Evolutionary conservation across 805 yeast genomes (phyloP).

Genomic region (Cyberlindnera amylophila): DNA sequence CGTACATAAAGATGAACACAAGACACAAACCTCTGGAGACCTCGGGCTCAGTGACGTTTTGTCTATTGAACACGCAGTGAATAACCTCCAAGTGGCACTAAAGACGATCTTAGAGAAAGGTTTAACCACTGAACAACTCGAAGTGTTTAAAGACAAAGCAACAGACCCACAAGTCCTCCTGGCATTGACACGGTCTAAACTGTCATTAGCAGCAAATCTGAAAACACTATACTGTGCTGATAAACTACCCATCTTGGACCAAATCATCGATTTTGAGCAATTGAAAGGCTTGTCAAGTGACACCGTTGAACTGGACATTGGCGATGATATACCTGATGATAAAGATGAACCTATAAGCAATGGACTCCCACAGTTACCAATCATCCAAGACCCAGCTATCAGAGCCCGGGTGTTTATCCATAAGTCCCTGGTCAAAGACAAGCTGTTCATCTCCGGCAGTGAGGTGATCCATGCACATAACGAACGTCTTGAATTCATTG

Average conservation of each 20-base stretch:
- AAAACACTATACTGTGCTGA: constrained; percentile 50
- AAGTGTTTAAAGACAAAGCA: constrained; percentile 25
- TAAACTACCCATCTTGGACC: constrained; percentile 50
- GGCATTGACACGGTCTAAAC: constrained; percentile 48
- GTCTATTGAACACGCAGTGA: constrained; percentile 48
- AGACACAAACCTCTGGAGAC: too few species aligned
- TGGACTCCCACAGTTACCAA: constrained; percentile 67
- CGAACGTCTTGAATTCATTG: constrained; percentile 86
- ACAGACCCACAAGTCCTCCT: constrained; percentile 39
- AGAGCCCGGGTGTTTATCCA: constrained; percentile 76
- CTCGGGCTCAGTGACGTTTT: constrained; percentile 27
- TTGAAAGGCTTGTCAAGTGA: not conserved
- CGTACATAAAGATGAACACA: too few species aligned
- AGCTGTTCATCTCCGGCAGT: constrained; percentile 48
- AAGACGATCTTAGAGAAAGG: constrained; percentile 50
- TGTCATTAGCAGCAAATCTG: constrained; percentile 57
- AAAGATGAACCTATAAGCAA: constrained; percentile 17
- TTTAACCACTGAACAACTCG: constrained; percentile 46
- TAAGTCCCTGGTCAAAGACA: constrained; percentile 63
- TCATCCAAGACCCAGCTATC: constrained; percentile 54
- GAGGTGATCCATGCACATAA: constrained; percentile 66
- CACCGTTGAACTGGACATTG: constrained; percentile 10
- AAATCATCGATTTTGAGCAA: constrained; percentile 42
- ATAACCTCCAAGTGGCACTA: constrained; percentile 49
- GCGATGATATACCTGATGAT: not conserved